phyloP scores from a whole-genome alignment of 2,329 filamentous ascomycete species.

The Exophiala mesophila region DNA sequence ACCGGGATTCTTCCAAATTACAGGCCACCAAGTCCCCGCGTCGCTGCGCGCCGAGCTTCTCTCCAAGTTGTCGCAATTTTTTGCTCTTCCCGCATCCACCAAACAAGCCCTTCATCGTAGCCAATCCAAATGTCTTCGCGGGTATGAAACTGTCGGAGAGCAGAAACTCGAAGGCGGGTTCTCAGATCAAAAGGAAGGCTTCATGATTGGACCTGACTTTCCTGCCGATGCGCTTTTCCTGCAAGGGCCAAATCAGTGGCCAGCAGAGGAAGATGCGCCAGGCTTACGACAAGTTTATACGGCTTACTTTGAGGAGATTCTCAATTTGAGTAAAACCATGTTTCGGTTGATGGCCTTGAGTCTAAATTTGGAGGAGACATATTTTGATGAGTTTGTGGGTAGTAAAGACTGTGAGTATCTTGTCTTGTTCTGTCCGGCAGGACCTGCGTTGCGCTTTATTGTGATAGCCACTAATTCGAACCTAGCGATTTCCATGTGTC shows the following conservation, averaged over 20 bases:
- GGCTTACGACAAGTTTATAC: slow-evolving; percentile 45
- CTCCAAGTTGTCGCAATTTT: slow-evolving; percentile 1
- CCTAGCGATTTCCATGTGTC: slow-evolving; percentile 12
- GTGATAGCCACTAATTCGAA: too few relatives aligned
- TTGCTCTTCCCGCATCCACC: background rate
- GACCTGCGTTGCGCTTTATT: too few relatives aligned
- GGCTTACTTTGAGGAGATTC: slow-evolving; percentile 45
- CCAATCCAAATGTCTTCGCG: slow-evolving; percentile 3
- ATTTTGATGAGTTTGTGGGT: slow-evolving; percentile 51
- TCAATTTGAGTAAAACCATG: slow-evolving; percentile 48
- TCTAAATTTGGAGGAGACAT: slow-evolving; percentile 49
- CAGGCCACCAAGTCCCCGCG: background rate
- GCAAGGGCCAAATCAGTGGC: slow-evolving; percentile 21
- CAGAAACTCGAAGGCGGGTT: slow-evolving; percentile 9
- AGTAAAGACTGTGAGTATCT: slow-evolving; percentile 26
- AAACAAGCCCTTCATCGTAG: slow-evolving; percentile 3
- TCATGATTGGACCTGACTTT: slow-evolving; percentile 42
- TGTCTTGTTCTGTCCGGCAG: too few relatives aligned
- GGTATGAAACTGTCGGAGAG: slow-evolving; percentile 6
- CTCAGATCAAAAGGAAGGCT: slow-evolving; percentile 42
- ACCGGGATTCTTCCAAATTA: slow-evolving; percentile 6
- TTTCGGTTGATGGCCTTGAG: slow-evolving; percentile 52
- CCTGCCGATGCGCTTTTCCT: slow-evolving; percentile 30
- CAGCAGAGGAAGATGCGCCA: slow-evolving; percentile 9
- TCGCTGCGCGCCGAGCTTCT: background rate